Base-by-base conservation (phyloP, 495 filamentous ascomycete genomes). In the Hypoxylon lienhwacheense region DNA sequence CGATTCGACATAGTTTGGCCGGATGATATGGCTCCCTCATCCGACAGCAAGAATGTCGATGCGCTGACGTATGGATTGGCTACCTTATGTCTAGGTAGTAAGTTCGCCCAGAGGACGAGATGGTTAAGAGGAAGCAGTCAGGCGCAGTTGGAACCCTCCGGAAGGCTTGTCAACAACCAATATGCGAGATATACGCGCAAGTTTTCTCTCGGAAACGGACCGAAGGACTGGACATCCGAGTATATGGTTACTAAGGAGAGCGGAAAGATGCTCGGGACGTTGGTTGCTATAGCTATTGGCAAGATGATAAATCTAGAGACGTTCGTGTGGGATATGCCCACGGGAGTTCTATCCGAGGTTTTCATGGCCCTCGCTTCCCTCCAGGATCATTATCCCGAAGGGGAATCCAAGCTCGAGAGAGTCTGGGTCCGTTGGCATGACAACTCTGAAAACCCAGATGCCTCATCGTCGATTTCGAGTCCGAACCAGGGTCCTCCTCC, bases 251-350 rank as follows among this genome's bases (percentile, higher is more conserved):
- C 81, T 7, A 95, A 91, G 67, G 91, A 95, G 64, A 82, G 87
- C 47, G 92, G 91, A 0, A 96, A 95, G 70, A 91, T 96, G 89
- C 79, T 97, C 5, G 90, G 91, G 12, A 95, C 89, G 8, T 71
- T 96, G 32, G 90, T 95, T n/a, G 89, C 91, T 10, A 70, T 92
- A 57, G 88, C 90, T 3, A 77, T 96, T 17, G 82, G 85, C 21
- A 83, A 89, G 47, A 96, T 96, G 92, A 75, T 85, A 16, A 90
- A 91, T 55, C 79, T 97, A 14, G 91, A 97, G 68, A 85, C 84
- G 0, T 97, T 97, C 61, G 75, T 90, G 7, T 97, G 92, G 92
- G 91, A 97, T 66, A 96, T 96, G 91, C 90, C 91, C 0, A 96
- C 90, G 0, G 92, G 92, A 0, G 86, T 96, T 17, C 70, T 92